These are phyloP conservation scores for Suhomyces chickasaworum DNA, from an alignment of 1,139 yeast species.

Conservation along the genomic window DNA sequence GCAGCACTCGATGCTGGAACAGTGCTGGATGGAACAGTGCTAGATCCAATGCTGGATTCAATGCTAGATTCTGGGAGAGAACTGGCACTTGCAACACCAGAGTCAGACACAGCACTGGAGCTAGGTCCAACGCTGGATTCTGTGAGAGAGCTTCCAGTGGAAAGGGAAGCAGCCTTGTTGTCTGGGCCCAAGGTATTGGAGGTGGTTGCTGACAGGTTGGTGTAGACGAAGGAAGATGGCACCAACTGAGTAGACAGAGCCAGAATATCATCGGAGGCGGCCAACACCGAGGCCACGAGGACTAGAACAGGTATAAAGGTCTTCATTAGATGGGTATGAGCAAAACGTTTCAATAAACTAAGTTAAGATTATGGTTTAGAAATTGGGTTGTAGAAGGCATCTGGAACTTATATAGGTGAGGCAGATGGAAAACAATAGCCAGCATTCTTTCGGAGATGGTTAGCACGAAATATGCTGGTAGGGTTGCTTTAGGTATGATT, in stretches of 20 bases:
- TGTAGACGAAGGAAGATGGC: slow-evolving; percentile 32
- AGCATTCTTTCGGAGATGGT: not conserved
- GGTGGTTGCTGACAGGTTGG: slow-evolving; percentile 23
- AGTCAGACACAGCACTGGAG: too few relatives aligned
- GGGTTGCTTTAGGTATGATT: not conserved
- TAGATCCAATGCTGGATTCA: slow-evolving; percentile 5
- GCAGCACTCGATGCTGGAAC: slow-evolving; percentile 3
- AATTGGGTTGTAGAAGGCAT: slow-evolving; percentile 1
- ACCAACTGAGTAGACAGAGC: slow-evolving; percentile 19
- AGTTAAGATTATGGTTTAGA: not conserved
- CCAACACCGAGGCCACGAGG: slow-evolving; percentile 20
- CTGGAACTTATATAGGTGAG: slow-evolving; percentile 4
- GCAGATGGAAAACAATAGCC: not conserved
- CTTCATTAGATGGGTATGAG: slow-evolving; percentile 7
- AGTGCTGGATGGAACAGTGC: not conserved
- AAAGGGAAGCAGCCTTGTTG: not conserved
- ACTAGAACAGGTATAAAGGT: slow-evolving; percentile 12
- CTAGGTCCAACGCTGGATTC: too few relatives aligned
- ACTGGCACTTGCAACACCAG: too few relatives aligned
- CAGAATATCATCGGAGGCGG: slow-evolving; percentile 26
- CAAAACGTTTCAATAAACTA: not conserved
- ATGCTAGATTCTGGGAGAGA: too few relatives aligned
- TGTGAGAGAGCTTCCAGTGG: too few relatives aligned
- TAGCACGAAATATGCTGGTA: not conserved
- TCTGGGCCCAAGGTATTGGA: not conserved